phyloP scores from a whole-genome alignment of 495 filamentous ascomycete species.

The Elaphomyces granulatus region DNA sequence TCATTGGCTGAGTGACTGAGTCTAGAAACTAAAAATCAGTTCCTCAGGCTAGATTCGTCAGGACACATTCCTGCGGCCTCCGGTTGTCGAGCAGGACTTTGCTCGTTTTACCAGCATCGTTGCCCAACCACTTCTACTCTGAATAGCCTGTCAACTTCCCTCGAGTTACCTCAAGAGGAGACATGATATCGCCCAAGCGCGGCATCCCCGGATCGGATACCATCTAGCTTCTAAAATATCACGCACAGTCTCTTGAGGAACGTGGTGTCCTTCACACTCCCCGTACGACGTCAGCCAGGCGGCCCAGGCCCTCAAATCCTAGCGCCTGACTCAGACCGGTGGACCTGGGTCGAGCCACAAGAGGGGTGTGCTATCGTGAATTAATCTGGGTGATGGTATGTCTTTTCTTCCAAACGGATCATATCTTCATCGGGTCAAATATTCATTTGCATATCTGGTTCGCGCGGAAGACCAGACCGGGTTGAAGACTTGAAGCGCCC shows the following conservation, averaged over 20 bases:
- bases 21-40: too few species aligned
- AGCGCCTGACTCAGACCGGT: constrained; percentile 24
- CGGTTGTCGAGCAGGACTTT: neutral
- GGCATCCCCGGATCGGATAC: neutral
- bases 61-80: too few species aligned
- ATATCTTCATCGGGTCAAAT: constrained; percentile 39
- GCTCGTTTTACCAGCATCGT: neutral
- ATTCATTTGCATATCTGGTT: constrained; percentile 9
- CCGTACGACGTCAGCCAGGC: constrained; percentile 43
- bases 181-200: neutral
- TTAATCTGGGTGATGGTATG: constrained; percentile 45
- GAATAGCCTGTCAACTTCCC: neutral
- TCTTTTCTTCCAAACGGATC: constrained; percentile 35
- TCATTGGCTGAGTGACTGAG: too few species aligned
- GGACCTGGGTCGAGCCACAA: constrained; percentile 37
- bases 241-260: neutral
- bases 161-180: neutral
- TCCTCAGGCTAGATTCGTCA: too few species aligned
- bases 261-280: neutral
- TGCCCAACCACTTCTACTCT: neutral
- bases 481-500: too few species aligned
- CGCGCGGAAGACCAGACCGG: too few species aligned
- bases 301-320: constrained; percentile 42
- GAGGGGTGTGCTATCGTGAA: constrained; percentile 36
- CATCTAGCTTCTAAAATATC: neutral